Percentiles rank a stretch among this genome's conserved stretches.
These are phyloP conservation scores for Coelastrella sp. DNA, from an alignment of 139 green algal genomes.

Conservation along the genomic window DNA sequence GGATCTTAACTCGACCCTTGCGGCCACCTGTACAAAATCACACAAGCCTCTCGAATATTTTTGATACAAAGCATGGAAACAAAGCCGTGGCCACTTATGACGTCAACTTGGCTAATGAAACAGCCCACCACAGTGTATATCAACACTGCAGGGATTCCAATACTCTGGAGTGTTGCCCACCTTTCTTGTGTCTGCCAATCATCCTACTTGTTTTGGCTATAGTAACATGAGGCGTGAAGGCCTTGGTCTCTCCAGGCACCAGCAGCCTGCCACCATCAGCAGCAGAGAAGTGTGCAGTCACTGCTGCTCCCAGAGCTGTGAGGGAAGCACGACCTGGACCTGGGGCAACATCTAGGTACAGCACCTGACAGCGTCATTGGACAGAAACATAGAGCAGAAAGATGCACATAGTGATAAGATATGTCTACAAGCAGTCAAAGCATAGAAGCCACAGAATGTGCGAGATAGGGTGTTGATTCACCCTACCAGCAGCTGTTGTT, in stretches of 20 bases:
- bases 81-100: neutral
- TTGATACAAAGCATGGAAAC: no score
- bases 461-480: no score
- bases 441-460: neutral
- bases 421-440: neutral
- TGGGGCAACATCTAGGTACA: constrained; percentile 24
- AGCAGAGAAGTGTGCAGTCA: neutral
- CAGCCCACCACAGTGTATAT: no score
- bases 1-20: neutral
- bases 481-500: neutral
- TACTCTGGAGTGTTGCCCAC: neutral
- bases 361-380: neutral
- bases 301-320: neutral
- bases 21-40: neutral
- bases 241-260: neutral
- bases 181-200: neutral
- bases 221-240: constrained; percentile 28
- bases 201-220: constrained; percentile 33
- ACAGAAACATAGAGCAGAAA: no score
- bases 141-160: no score
- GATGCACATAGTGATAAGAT: no score
- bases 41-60: neutral
- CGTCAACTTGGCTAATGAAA: no score
- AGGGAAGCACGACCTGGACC: neutral
- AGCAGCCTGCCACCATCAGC: constrained; percentile 1